Conservation (phyloP, 192 early-diverging fungal species). For the Gonapodya sp. region DNA sequence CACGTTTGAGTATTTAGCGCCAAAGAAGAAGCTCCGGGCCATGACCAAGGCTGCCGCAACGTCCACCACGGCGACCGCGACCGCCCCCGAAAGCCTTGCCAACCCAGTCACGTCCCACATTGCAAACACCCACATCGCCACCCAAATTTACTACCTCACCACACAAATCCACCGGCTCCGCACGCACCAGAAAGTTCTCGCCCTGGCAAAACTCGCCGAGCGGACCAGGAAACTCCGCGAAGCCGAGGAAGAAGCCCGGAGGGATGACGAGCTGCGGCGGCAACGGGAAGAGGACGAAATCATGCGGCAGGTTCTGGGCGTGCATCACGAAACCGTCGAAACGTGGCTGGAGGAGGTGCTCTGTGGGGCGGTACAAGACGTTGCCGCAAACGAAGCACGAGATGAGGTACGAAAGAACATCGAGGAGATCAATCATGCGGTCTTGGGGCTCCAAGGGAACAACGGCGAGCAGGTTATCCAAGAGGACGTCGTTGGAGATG, state of each 20-base stretch:
- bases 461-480: constrained; percentile 29
- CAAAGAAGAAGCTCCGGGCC: not conserved
- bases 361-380: constrained; percentile 22
- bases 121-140: constrained; percentile 19
- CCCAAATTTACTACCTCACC: constrained; percentile 43
- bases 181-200: constrained; percentile 36
- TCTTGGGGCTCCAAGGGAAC: constrained; percentile 27
- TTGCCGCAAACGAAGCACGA: constrained; percentile 28
- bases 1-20: not conserved
- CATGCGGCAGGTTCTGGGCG: constrained; percentile 41
- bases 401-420: constrained; percentile 35
- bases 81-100: not conserved
- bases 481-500: constrained; percentile 21
- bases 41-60: not conserved
- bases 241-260: constrained; percentile 36
- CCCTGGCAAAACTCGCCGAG: constrained; percentile 46
- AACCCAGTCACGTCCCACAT: not conserved
- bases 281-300: constrained; percentile 38
- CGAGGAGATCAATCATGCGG: constrained; percentile 23
- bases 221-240: constrained; percentile 46
- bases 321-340: constrained; percentile 50
- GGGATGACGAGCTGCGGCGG: constrained; percentile 37
- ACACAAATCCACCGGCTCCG: constrained; percentile 43
- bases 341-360: constrained; percentile 45
- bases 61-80: not conserved